These are phyloP conservation scores for Penicillium crustosum DNA, from an alignment of 2,329 filamentous ascomycete species.

Conservation along the genomic window DNA sequence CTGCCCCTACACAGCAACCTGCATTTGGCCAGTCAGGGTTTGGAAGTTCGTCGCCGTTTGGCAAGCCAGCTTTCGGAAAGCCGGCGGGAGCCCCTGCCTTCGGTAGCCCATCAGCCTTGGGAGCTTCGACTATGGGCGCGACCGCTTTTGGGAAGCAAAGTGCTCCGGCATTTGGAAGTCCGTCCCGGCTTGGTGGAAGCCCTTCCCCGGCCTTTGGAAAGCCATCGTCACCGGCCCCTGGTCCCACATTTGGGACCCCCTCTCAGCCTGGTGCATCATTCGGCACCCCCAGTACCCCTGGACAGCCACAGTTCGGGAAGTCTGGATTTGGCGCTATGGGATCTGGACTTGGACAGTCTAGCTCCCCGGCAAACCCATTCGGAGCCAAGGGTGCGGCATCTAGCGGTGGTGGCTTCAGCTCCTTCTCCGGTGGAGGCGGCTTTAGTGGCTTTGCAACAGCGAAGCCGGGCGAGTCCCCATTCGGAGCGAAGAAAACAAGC, in stretches of 20 bases:
- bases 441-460: constrained; percentile 32
- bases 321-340: constrained; percentile 30
- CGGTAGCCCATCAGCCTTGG: constrained; percentile 25
- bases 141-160: constrained; percentile 33
- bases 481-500: constrained; percentile 12
- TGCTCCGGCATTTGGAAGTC: constrained; percentile 30
- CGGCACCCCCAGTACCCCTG: constrained; percentile 37
- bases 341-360: constrained; percentile 35
- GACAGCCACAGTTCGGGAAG: constrained; percentile 38
- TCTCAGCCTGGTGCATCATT: constrained; percentile 33
- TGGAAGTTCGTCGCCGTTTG: constrained; percentile 23
- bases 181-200: constrained; percentile 27
- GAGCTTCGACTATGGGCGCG: constrained; percentile 23
- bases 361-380: constrained; percentile 30
- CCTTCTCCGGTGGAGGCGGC: constrained; percentile 24
- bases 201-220: constrained; percentile 31
- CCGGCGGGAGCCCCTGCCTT: constrained; percentile 27
- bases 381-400: constrained; percentile 19
- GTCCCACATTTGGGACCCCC: constrained; percentile 38
- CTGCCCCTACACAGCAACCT: constrained; percentile 19
- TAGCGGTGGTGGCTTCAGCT: constrained; percentile 31
- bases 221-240: constrained; percentile 30
- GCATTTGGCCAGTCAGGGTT: constrained; percentile 28
- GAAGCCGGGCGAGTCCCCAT: constrained; percentile 21
- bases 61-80: constrained; percentile 39